Evolutionary conservation across 129 eudicot genomes (phyloP).

Genomic region (Saposhnikovia divaricata): DNA sequence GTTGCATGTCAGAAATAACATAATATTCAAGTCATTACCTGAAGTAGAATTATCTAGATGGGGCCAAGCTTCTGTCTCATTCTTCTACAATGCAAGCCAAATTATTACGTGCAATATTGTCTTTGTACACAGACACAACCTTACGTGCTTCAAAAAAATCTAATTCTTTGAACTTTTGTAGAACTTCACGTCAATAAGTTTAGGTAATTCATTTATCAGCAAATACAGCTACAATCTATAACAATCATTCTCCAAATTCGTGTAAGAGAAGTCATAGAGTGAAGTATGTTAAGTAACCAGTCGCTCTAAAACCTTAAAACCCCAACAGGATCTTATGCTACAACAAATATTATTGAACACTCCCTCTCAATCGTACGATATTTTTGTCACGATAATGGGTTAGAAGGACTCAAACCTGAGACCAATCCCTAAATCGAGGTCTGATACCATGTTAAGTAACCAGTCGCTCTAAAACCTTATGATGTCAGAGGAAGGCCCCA

Average conservation of each 20-base stretch:
- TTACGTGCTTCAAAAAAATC: neutral
- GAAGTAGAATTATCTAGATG: neutral
- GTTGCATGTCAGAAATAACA: neutral
- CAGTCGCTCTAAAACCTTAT: too few species aligned
- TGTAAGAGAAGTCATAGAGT: neutral
- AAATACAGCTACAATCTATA: neutral
- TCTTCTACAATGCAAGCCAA: neutral
- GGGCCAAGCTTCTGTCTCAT: too few species aligned
- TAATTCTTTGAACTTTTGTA: neutral
- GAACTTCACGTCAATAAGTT: neutral
- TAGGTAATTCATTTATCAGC: neutral
- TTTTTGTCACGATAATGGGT: too few species aligned
- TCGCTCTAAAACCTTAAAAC: too few species aligned
- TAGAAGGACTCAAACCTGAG: too few species aligned
- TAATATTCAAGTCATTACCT: neutral
- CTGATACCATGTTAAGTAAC: too few species aligned
- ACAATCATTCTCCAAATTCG: too few species aligned
- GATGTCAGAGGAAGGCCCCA: too few species aligned
- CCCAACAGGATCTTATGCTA: too few species aligned
- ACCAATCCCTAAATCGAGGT: too few species aligned
- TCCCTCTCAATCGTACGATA: too few species aligned
- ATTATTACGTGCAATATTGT: neutral
- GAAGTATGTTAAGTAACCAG: neutral
- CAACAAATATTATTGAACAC: too few species aligned
- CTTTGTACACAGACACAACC: neutral